A percentile compares a stretch with the other conserved stretches of the same genome.
Conservation (phyloP, 2,329 filamentous ascomycete species). For the Fusarium irregulare region DNA sequence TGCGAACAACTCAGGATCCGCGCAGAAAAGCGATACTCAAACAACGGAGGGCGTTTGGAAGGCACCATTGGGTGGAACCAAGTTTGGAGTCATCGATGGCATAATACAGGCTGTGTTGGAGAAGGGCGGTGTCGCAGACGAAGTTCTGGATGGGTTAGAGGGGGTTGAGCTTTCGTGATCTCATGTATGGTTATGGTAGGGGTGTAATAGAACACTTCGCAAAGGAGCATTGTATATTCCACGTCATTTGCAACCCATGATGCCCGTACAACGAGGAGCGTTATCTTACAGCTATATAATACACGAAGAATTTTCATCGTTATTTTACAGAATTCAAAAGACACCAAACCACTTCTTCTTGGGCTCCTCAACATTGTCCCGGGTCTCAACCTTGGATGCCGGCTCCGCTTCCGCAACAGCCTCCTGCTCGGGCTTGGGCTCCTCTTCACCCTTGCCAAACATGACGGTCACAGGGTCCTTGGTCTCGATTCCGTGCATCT, state of each 20-base stretch:
- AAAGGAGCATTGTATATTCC: constrained; percentile 20
- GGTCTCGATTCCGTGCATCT: constrained; percentile 83
- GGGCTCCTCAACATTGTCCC: constrained; percentile 46
- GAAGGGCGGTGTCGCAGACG: constrained; percentile 83
- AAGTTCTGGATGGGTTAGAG: constrained; percentile 85
- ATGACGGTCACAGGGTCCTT: constrained; percentile 64
- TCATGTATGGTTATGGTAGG: neutral
- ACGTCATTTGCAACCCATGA: constrained; percentile 39
- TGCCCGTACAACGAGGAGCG: constrained; percentile 18
- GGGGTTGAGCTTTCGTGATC: constrained; percentile 73
- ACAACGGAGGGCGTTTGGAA: constrained; percentile 83
- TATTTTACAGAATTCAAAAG: constrained; percentile 64
- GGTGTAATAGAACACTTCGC: constrained; percentile 9
- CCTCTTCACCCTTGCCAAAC: constrained; percentile 53
- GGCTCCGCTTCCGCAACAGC: constrained; percentile 53
- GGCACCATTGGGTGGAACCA: constrained; percentile 84
- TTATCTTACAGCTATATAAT: constrained; percentile 36
- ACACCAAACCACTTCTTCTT: constrained; percentile 88
- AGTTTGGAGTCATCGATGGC: constrained; percentile 75
- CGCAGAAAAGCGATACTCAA: constrained; percentile 60
- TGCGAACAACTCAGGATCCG: constrained; percentile 61
- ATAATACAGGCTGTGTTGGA: constrained; percentile 83
- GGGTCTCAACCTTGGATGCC: constrained; percentile 42
- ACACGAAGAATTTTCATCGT: constrained; percentile 21
- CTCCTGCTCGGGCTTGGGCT: constrained; percentile 51